Percentiles rank a stretch among this genome's conserved stretches.
phyloP scores from a whole-genome alignment of 441 rosid species.

The Gossypium trilobum region DNA sequence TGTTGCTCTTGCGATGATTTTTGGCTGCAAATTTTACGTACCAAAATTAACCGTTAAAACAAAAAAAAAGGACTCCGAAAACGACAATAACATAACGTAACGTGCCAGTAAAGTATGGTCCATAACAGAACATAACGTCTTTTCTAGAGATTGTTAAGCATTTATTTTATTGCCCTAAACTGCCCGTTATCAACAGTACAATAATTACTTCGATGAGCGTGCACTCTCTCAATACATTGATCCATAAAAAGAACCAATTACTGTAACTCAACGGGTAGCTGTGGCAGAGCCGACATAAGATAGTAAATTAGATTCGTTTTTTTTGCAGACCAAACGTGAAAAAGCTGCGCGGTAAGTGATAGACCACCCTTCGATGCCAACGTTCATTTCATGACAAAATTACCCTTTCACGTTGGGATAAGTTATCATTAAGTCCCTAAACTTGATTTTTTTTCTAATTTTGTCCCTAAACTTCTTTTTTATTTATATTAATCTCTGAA shows the following conservation, averaged over 20 bases:
- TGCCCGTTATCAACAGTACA: conserved; percentile 9
- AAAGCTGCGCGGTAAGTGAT: too few relatives aligned
- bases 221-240: background rate
- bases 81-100: background rate
- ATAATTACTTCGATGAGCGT: background rate
- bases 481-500: too few relatives aligned
- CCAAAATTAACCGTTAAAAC: conserved; percentile 26
- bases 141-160: too few relatives aligned
- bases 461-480: too few relatives aligned
- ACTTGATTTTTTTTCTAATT: too few relatives aligned
- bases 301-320: too few relatives aligned
- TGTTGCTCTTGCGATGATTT: conserved; percentile 46
- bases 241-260: background rate
- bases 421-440: too few relatives aligned
- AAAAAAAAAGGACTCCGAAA: background rate
- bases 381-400: background rate
- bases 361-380: background rate
- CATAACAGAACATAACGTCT: too few relatives aligned
- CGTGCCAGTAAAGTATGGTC: background rate
- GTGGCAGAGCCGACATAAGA: too few relatives aligned
- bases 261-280: background rate
- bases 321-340: too few relatives aligned
- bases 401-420: background rate
- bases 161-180: background rate
- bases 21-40: conserved; percentile 44